phyloP scores from a whole-genome alignment of 257 asterid genomes.

The Ilex aquifolium region DNA sequence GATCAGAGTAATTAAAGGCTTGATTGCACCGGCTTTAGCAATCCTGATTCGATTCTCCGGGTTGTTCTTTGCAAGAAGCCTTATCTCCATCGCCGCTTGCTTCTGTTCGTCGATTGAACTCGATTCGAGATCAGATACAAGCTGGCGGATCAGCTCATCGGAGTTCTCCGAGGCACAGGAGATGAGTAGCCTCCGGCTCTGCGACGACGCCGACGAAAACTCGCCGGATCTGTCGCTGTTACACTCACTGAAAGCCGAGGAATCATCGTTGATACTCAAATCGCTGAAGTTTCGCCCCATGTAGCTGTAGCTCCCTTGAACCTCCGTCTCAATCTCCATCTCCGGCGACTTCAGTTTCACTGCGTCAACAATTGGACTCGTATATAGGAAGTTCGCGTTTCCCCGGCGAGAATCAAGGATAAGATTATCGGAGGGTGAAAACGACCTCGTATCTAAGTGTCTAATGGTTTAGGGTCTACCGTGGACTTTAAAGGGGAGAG shows the following conservation, averaged over 20 bases:
- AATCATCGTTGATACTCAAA: constrained; percentile 36
- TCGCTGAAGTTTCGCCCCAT: constrained; percentile 60
- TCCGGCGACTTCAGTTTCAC: constrained; percentile 6
- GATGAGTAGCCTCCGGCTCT: constrained; percentile 64
- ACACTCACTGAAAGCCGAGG: constrained; percentile 95
- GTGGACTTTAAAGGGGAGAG: neutral
- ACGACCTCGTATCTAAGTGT: constrained; percentile 35
- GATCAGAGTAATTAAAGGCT: constrained; percentile 60
- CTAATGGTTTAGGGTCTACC: neutral
- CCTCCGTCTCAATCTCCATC: constrained; percentile 85
- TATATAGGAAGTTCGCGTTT: neutral
- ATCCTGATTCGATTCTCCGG: constrained; percentile 79
- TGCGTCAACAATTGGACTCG: too few relatives aligned
- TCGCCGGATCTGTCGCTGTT: constrained; percentile 96
- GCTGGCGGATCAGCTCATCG: constrained; percentile 62
- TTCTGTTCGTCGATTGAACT: constrained; percentile 48
- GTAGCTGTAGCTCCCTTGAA: constrained; percentile 44
- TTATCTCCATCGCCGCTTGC: constrained; percentile 78
- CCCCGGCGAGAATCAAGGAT: neutral
- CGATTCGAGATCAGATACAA: constrained; percentile 66
- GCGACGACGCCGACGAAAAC: constrained; percentile 56
- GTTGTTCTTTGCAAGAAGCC: constrained; percentile 80
- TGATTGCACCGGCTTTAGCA: constrained; percentile 82
- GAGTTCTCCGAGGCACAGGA: constrained; percentile 67
- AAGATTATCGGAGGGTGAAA: constrained; percentile 2